Evolutionary conservation across 495 filamentous ascomycete species (phyloP).

Genomic region (Antarctomyces pellizariae): DNA sequence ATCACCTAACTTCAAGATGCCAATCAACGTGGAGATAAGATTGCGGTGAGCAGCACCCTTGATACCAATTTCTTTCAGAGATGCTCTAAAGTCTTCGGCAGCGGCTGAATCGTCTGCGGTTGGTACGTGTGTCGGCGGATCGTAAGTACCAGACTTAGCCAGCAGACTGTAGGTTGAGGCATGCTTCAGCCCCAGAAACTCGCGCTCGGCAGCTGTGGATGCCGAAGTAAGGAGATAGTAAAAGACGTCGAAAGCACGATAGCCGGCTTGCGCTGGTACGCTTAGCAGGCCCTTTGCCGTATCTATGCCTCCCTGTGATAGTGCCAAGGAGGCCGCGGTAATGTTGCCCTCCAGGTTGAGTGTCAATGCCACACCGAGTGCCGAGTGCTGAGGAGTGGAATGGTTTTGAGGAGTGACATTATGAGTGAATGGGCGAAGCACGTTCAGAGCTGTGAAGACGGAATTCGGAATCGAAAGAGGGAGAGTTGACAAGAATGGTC

Average conservation of each 20-base stretch:
- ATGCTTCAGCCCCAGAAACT: slow-evolving; percentile 71
- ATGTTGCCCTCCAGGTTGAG: slow-evolving; percentile 63
- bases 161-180: slow-evolving; percentile 57
- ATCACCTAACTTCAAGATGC: slow-evolving; percentile 77
- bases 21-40: slow-evolving; percentile 64
- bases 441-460: slow-evolving; percentile 52
- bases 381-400: slow-evolving; percentile 57
- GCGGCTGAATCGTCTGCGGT: slow-evolving; percentile 83
- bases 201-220: slow-evolving; percentile 73
- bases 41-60: slow-evolving; percentile 61
- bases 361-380: slow-evolving; percentile 56
- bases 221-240: slow-evolving; percentile 85
- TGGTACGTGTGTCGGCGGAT: slow-evolving; percentile 73
- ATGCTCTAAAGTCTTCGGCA: slow-evolving; percentile 72
- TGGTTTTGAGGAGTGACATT: slow-evolving; percentile 79
- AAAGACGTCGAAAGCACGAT: slow-evolving; percentile 93
- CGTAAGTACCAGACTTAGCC: slow-evolving; percentile 61
- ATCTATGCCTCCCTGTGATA: slow-evolving; percentile 78
- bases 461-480: slow-evolving; percentile 52
- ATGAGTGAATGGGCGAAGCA: slow-evolving; percentile 63
- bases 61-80: slow-evolving; percentile 75
- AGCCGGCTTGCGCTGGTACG: slow-evolving; percentile 55
- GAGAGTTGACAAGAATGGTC: slow-evolving; percentile 57
- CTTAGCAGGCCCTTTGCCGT: slow-evolving; percentile 60
- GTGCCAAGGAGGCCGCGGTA: slow-evolving; percentile 44